Base-by-base conservation (phyloP, 345 rosid species). In the Erucastrum elatum region DNA sequence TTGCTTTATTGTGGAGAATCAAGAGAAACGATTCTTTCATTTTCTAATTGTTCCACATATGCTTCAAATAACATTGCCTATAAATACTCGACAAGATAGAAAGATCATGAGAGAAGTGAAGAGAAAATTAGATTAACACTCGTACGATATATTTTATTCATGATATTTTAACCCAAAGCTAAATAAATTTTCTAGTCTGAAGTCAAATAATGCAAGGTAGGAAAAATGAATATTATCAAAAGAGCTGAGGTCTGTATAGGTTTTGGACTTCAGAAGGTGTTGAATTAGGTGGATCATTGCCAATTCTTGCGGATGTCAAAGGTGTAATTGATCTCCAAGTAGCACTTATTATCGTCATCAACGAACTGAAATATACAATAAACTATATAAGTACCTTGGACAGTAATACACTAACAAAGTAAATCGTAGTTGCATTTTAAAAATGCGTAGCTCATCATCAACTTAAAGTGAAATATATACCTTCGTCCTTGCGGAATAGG, bases 271-370 rank as follows among this genome's bases (percentile, higher is more conserved):
- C 2, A 56, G 34, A 65, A 12, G 67, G 26, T 74, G 61, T 39
- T 51, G 56, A 67, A 6, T 17, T 12, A 8, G 35, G 21, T 74
- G 29, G 71, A 78, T 70, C 72, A 77, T 55, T 41, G 86, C 97
- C 98, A 90, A 0, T 86, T 90, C 87, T 86, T 93, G 70, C 92
- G 87, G 84, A 93, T 93, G 78, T 91, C 92, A 13, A 93, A 93
- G 30, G 86, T 86, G 85, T 93, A 93, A 86, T 88, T 93, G 87
- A 93, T 87, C 87, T 41, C 49, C 49, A 41, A 41, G 49, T 41
- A 41, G 49, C 49, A 41, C 5, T 41, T 41, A 41, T 41, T 85
- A 77, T 93, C 98, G 35, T 93, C 98, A 75, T 93, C 97, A 49
- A 84, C 76, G 68, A 93, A 91, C 97, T 93, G 91, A 68, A 82